Conservation (phyloP, 192 early-diverging fungal species). For the Gonapodya sp. region DNA sequence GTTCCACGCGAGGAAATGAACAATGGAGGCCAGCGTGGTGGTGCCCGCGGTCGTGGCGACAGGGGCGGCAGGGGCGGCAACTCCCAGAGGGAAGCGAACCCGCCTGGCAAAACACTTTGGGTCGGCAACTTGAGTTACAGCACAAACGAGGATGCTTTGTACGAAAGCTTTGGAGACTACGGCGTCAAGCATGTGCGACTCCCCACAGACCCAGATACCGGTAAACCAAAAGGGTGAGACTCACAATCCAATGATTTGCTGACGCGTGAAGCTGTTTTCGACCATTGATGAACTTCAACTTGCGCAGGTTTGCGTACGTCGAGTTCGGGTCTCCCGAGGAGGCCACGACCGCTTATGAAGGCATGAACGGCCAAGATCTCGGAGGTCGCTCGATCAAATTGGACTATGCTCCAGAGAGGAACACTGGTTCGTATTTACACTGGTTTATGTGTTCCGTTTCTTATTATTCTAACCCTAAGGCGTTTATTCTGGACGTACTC, state of each 20-base stretch:
- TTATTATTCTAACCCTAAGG: neutral
- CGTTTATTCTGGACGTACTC: slow-evolving; percentile 24
- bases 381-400: slow-evolving; percentile 74
- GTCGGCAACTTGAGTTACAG: slow-evolving; percentile 67
- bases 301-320: slow-evolving; percentile 34
- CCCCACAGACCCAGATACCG: slow-evolving; percentile 68
- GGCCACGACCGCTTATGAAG: slow-evolving; percentile 50
- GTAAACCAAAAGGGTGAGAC: slow-evolving; percentile 56
- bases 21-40: slow-evolving; percentile 23
- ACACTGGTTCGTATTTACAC: slow-evolving; percentile 16
- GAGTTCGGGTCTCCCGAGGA: slow-evolving; percentile 32
- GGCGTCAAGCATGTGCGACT: slow-evolving; percentile 55
- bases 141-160: slow-evolving; percentile 53
- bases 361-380: slow-evolving; percentile 67
- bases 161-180: slow-evolving; percentile 36
- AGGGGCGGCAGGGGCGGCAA: slow-evolving; percentile 18
- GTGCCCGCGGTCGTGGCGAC: slow-evolving; percentile 21
- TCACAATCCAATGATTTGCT: too few relatives aligned
- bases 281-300: too few relatives aligned
- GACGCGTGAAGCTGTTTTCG: too few relatives aligned
- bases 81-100: slow-evolving; percentile 12
- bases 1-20: slow-evolving; percentile 32
- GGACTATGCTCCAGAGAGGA: slow-evolving; percentile 60
- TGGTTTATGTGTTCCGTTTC: slow-evolving; percentile 17
- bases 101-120: slow-evolving; percentile 66